A percentile compares a stretch with the other conserved stretches of the same genome.
phyloP scores from a whole-genome alignment of 2,329 filamentous ascomycete species.

The Pestalotiopsis sp. region DNA sequence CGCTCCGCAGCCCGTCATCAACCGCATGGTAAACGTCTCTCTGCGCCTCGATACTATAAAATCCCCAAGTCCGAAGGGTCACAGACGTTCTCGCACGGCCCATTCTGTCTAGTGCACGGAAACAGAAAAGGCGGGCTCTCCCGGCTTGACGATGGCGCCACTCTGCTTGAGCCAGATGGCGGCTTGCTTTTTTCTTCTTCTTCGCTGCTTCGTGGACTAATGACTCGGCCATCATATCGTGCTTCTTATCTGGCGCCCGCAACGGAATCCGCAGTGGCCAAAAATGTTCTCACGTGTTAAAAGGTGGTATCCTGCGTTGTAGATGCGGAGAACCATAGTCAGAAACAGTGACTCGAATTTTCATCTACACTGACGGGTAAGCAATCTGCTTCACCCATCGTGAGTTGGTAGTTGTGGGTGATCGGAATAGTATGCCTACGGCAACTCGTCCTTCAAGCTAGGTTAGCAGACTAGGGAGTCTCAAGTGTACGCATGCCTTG shows the following conservation, averaged over 20 bases:
- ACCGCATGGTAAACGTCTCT: too few species aligned
- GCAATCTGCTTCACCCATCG: too few species aligned
- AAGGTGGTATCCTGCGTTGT: neutral
- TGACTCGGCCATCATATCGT: neutral
- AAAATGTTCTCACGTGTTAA: neutral
- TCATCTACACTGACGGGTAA: too few species aligned
- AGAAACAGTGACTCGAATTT: neutral
- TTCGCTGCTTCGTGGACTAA: neutral
- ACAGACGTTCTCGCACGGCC: neutral
- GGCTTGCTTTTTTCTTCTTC: neutral
- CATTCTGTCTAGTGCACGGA: neutral
- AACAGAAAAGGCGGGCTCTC: neutral
- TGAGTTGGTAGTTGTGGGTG: too few species aligned
- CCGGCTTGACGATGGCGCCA: neutral
- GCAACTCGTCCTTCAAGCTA: too few species aligned
- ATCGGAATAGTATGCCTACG: too few species aligned
- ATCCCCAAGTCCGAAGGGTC: neutral
- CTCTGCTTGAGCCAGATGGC: neutral
- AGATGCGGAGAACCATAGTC: neutral
- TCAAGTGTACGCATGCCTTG: too few species aligned
- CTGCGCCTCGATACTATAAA: too few species aligned
- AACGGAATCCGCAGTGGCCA: neutral
- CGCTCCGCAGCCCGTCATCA: too few species aligned
- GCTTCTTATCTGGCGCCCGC: neutral
- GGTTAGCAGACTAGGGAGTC: too few species aligned